Base-by-base conservation (phyloP, 176 grass and related monocot species). In the Hordeum marinum region DNA sequence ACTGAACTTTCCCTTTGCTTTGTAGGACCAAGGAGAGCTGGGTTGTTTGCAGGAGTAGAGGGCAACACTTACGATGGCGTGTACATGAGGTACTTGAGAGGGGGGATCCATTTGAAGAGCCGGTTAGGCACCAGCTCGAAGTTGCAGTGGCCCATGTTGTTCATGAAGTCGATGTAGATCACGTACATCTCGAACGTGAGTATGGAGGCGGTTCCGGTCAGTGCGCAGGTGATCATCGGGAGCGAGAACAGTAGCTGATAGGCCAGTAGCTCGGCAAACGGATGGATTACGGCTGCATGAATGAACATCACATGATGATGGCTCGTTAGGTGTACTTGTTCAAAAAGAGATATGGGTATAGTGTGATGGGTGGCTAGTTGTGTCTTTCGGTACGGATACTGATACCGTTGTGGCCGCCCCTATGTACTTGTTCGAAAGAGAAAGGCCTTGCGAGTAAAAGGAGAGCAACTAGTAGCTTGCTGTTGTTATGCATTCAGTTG, bases 61-160 rank as follows among this genome's bases (percentile, higher is more conserved):
- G 32, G 20, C 29, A 75, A 73, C 60, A 94, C 94, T 94, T 90
- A 97, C 91, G 91, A 97, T 74, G 94, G 94, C 4, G 95, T 98
- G 61, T 98, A 98, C 95, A 98, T 95, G 52, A 98, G 92, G 65
- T 95, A 95, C 83, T 98, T 98, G 66, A 98, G 95, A 74, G 91
- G 92, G 3, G 92, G 95, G 54, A 95, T 90, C 82, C 57, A 76
- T 57, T 82, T 57, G 68, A 98, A 95, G 13, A 98, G 66, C 90
- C 85, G 91, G 37, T 65, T 93, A 3, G 95, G 95, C 20, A 98
- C 89, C 73, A 92, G 57, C 60, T 98, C 95, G 50, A 98, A 98
- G 76, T 98, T 98, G 85, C 95, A 95, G 55, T 98, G 95, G 0
- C 95, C 91, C 93, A 98, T 90, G 76, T 98, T 98, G 85, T 98